Evolutionary conservation across 208 protist genomes (phyloP).

Genomic region (Herpetomonas samuelpessoai): DNA sequence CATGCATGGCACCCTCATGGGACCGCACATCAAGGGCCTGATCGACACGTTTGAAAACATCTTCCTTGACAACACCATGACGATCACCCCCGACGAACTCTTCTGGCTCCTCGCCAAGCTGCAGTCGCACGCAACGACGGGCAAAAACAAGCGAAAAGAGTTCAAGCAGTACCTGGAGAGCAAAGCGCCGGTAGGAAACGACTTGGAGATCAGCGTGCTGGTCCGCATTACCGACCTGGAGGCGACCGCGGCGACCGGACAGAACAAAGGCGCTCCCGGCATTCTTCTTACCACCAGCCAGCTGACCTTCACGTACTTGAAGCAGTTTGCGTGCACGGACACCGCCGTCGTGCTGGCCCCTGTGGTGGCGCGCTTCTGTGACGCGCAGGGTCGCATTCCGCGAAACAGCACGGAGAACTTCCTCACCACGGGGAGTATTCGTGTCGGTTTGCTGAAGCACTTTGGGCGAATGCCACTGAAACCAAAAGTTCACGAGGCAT

Average conservation of each 20-base stretch:
- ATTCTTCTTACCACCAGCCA: conserved; percentile 43
- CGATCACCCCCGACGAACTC: conserved; percentile 70
- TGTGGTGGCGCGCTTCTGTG: conserved; percentile 41
- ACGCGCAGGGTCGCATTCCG: conserved; percentile 13
- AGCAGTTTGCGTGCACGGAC: conserved; percentile 63
- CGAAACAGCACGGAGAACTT: conserved; percentile 23
- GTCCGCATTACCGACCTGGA: conserved; percentile 56
- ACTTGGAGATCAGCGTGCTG: conserved; percentile 57
- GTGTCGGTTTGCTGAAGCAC: conserved; percentile 54
- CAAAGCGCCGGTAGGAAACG: conserved; percentile 55
- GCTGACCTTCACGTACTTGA: conserved; percentile 63
- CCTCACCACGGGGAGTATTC: conserved; percentile 53
- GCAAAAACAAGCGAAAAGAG: conserved; percentile 75
- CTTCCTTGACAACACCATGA: conserved; percentile 59
- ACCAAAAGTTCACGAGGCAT: conserved; percentile 62
- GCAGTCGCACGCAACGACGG: conserved; percentile 61
- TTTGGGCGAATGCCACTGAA: conserved; percentile 75
- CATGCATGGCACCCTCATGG: conserved; percentile 55
- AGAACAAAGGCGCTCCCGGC: conserved; percentile 18
- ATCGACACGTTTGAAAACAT: conserved; percentile 62
- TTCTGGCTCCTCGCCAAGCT: conserved; percentile 85
- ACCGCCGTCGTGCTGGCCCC: conserved; percentile 54
- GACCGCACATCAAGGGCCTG: conserved; percentile 65
- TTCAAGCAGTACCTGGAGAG: conserved; percentile 68
- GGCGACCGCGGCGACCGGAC: conserved; percentile 22